Base-by-base conservation (phyloP, 179 eudicot genomes). In the Vitellaria paradoxa region DNA sequence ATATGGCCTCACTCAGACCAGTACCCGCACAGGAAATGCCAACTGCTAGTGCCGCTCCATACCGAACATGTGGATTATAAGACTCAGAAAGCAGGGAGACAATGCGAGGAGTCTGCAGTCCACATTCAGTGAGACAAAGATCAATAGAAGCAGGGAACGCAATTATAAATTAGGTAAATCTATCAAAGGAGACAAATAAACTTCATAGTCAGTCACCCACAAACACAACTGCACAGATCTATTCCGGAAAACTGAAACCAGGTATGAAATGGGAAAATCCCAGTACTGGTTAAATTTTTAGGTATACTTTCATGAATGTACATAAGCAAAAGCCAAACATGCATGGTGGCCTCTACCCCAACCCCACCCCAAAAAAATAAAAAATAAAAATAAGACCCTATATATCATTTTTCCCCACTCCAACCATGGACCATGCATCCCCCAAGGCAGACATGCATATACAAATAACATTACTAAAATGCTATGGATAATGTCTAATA, bases 21-120 rank as follows among this genome's bases (percentile, higher is more conserved):
- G 96, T 91, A 57, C 99, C 99, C 8, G 99, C 98, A 80, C 99
- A 96, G n/a, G 99, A 91, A 77, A 96, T 96, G 67, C 99, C 99
- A 70, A 96, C 99, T 42, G 99, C 99, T 52, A 96, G 74, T 60
- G 99, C 99, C 2, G 99, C 99, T 77, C 99, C 99, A 83, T 96
- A 96, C n/a, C 99, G 90, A 64, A 96, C 99, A 84, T 96, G 99
- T 15, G 99, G 98, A 78, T 96, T 96, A 92, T 91, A 96, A 63
- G 99, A 96, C 82, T 96, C 98, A 2, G 99, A 91, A 63, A 96
- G 85, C 73, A 96, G 82, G 42, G 99, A 90, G 71, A 96, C 99
- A 73, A 91, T 93, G 45, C 99, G 89, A 60, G 99, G 99, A 7
- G 91, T 93, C 99, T 93, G 92, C 86, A 86, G 70, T 50, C 56